Evolutionary conservation across 2,329 filamentous ascomycete species (phyloP).

Genomic region (Claviceps quebecensis): DNA sequence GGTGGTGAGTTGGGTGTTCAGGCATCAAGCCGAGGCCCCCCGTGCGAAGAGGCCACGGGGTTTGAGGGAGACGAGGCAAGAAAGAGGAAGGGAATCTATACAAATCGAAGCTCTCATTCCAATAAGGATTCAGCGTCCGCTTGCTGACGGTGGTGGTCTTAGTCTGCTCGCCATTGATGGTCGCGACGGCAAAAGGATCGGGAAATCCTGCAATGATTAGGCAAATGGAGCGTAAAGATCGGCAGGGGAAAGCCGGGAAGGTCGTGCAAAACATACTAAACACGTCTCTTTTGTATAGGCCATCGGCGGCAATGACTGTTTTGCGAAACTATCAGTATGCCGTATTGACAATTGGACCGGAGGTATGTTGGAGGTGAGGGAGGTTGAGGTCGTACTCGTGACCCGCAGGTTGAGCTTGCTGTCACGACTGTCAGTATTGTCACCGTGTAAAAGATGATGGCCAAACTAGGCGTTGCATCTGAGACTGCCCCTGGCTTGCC

Average conservation of each 20-base stretch:
- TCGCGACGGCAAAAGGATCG: slow-evolving; percentile 94
- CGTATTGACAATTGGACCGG: slow-evolving; percentile 1
- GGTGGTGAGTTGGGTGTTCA: neutral
- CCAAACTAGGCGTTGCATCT: neutral
- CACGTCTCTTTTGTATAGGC: slow-evolving; percentile 97
- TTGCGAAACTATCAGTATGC: slow-evolving; percentile 21
- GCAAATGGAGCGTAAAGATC: neutral
- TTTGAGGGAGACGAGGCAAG: neutral
- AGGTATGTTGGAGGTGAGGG: slow-evolving; percentile 8
- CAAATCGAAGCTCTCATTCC: slow-evolving; percentile 99
- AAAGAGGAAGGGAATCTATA: slow-evolving; percentile 33
- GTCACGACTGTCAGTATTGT: slow-evolving; percentile 17
- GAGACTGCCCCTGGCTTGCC: neutral
- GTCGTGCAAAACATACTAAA: slow-evolving; percentile 58
- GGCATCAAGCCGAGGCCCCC: neutral
- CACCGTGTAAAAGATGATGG: neutral
- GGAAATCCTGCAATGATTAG: slow-evolving; percentile 60
- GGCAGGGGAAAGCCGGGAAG: neutral
- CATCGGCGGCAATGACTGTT: slow-evolving; percentile 93
- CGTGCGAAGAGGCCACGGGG: neutral
- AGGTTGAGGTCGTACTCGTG: slow-evolving; percentile 54
- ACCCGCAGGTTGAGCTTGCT: slow-evolving; percentile 82
- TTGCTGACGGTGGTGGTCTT: slow-evolving; percentile 97
- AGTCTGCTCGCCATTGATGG: slow-evolving; percentile 93
- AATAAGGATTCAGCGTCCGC: slow-evolving; percentile 97